Evolutionary conservation across 2,329 filamentous ascomycete genomes (phyloP), one percentile per base, ranked within the genome.

Genomic region (Beauveria rudraprayagi): DNA sequence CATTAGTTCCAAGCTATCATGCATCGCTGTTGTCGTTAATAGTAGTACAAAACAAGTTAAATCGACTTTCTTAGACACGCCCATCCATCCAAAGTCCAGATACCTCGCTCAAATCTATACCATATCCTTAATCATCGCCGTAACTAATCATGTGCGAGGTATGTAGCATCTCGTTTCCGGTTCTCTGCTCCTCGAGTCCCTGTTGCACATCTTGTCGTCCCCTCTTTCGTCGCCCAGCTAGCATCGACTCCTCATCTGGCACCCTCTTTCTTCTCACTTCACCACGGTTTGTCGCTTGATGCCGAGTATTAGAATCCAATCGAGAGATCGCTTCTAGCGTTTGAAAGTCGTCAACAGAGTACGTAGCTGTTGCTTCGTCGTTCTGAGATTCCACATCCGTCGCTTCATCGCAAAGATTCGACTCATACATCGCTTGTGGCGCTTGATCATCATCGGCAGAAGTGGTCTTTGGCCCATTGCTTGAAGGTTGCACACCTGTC

Each of bases 171-270:
- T 54, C 37, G 5, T 34, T 9, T 14, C 19, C 28, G 34, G 19
- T 53, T 19, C 3, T 30, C 22, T 37, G 10, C 10, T 43, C 24
- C 11, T 11, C 30, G 16, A 24, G 6, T n/a, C 26, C n/a, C 11
- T 37, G 17, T 14, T 52, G 24, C n/a, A 22, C 9, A n/a, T 14
- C 40, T 5, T 37, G 28, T 10, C 48, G 40, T 5, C 5, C 40
- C 19, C 50, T 60, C 22, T 60, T 60, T 43, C 57, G 48, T 22
- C 57, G 48, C 8, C 17, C 19, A 6, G n/a, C 19, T 24, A 50
- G 28, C 40, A 60, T 37, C 19, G 57, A 60, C 11, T 34, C 57
- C 19, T 46, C 41, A 14, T 60, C 57, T 9, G 57, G 57, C 48
- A 43, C 19, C 40, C 57, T 40, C 57, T 17, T 60, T 41, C 48